phyloP scores from a whole-genome alignment of 139 green algal genomes.

The Picochlorum sp. region DNA sequence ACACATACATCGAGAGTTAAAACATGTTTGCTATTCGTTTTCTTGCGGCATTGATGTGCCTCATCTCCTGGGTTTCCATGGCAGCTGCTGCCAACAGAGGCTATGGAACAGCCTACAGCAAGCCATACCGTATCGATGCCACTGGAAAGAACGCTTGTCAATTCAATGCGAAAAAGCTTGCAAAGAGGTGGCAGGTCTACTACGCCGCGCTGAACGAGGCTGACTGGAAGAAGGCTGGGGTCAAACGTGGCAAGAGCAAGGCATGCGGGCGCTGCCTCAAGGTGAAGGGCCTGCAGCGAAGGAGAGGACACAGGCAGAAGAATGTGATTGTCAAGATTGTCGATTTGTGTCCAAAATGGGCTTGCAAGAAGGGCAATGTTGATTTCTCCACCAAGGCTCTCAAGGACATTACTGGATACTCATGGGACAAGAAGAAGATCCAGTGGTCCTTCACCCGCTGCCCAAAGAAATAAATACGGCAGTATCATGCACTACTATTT shows the following conservation, averaged over 20 bases:
- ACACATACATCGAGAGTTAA: too few species aligned
- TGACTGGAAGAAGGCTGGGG: constrained; percentile 10
- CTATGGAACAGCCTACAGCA: constrained; percentile 1
- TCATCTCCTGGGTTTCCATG: not conserved
- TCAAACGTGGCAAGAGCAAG: not conserved
- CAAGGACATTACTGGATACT: constrained; percentile 11
- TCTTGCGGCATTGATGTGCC: not conserved
- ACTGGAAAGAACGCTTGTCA: constrained; percentile 10
- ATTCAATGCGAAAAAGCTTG: constrained; percentile 4
- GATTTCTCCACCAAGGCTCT: constrained; percentile 21
- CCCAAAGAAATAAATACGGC: not conserved
- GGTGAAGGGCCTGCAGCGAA: constrained; percentile 2
- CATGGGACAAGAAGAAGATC: constrained; percentile 18
- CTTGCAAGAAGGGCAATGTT: constrained; percentile 2
- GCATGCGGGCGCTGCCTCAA: constrained; percentile 9
- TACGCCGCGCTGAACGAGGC: constrained; percentile 13
- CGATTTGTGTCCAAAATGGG: constrained; percentile 6
- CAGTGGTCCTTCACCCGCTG: not conserved
- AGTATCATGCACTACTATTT: too few species aligned
- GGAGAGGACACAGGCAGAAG: not conserved
- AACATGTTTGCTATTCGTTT: not conserved
- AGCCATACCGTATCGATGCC: not conserved
- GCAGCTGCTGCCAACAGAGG: constrained; percentile 4
- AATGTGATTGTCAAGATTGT: constrained; percentile 6
- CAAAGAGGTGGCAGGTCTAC: constrained; percentile 4